These are phyloP conservation scores for Pythium grandisporangium DNA, from an alignment of 352 stramenopile genomes.

Conservation along the genomic window DNA sequence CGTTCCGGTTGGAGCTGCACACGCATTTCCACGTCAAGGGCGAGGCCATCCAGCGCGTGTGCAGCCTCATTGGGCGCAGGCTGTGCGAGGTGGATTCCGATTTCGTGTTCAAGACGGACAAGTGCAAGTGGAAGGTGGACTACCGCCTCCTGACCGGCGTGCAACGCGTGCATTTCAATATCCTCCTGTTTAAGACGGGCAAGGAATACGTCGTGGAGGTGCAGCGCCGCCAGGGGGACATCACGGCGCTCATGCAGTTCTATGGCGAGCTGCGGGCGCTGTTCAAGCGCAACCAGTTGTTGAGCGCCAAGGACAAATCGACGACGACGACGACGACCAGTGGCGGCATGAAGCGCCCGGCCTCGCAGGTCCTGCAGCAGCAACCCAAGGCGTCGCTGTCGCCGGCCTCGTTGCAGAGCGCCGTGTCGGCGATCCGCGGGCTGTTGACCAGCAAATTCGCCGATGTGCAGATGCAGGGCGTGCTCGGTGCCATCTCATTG, in stretches of 20 bases:
- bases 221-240: conserved; percentile 69
- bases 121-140: conserved; percentile 87
- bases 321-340: too few relatives aligned
- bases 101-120: conserved; percentile 76
- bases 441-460: conserved; percentile 70
- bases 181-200: conserved; percentile 61
- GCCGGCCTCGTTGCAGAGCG: conserved; percentile 36
- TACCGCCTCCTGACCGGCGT: conserved; percentile 38
- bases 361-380: conserved; percentile 50
- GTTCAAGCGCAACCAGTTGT: conserved; percentile 69
- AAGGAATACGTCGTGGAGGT: conserved; percentile 76
- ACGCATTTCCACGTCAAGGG: conserved; percentile 85
- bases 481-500: conserved; percentile 74
- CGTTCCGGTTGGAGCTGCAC: conserved; percentile 80
- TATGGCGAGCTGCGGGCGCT: conserved; percentile 67
- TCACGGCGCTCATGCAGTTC: conserved; percentile 71
- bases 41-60: conserved; percentile 65
- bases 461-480: conserved; percentile 74
- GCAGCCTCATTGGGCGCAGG: conserved; percentile 67
- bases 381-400: conserved; percentile 37
- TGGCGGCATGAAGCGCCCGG: conserved; percentile 64
- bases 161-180: conserved; percentile 69
- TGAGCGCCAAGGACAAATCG: conserved; percentile 42
- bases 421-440: conserved; percentile 50
- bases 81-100: conserved; percentile 80